Percentiles rank a stretch among this genome's conserved stretches.
Evolutionary conservation across 2,329 filamentous ascomycete species (phyloP).

Genomic region (Plenodomus lindquistii): DNA sequence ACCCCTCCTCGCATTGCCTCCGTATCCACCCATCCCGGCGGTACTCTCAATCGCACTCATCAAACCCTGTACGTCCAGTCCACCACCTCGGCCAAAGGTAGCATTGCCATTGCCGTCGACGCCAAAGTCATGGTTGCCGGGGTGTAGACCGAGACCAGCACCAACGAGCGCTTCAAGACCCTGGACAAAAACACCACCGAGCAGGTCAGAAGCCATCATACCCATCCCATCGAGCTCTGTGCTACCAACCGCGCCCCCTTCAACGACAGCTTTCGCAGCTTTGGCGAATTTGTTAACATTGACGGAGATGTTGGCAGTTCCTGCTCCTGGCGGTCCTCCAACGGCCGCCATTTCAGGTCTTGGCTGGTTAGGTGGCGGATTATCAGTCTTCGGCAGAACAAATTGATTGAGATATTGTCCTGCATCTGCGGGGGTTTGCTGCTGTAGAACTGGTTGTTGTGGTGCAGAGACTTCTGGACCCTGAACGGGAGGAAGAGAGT

Average conservation of each 20-base stretch:
- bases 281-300: conserved; percentile 37
- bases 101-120: conserved; percentile 29
- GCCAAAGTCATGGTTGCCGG: conserved; percentile 24
- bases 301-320: conserved; percentile 36
- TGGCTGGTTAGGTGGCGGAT: conserved; percentile 35
- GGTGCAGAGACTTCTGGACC: conserved; percentile 18
- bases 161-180: conserved; percentile 42
- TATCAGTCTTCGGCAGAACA: conserved; percentile 41
- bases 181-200: conserved; percentile 42
- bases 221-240: conserved; percentile 42
- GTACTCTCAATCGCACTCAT: conserved; percentile 28
- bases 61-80: conserved; percentile 29
- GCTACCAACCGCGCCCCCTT: conserved; percentile 33
- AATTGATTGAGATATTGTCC: conserved; percentile 43
- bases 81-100: conserved; percentile 12
- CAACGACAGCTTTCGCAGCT: conserved; percentile 40
- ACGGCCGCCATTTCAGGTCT: conserved; percentile 42
- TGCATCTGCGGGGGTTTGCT: conserved; percentile 39
- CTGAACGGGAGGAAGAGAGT: conserved; percentile 30
- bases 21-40: conserved; percentile 13
- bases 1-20: conserved; percentile 12
- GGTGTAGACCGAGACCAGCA: conserved; percentile 31
- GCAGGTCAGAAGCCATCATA: conserved; percentile 36
- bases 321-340: conserved; percentile 37
- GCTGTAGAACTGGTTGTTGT: conserved; percentile 22